A percentile compares a stretch with the other conserved stretches of the same genome.
These are phyloP conservation scores for Candida loeiensis DNA, from an alignment of 805 yeast genomes.

Conservation along the genomic window DNA sequence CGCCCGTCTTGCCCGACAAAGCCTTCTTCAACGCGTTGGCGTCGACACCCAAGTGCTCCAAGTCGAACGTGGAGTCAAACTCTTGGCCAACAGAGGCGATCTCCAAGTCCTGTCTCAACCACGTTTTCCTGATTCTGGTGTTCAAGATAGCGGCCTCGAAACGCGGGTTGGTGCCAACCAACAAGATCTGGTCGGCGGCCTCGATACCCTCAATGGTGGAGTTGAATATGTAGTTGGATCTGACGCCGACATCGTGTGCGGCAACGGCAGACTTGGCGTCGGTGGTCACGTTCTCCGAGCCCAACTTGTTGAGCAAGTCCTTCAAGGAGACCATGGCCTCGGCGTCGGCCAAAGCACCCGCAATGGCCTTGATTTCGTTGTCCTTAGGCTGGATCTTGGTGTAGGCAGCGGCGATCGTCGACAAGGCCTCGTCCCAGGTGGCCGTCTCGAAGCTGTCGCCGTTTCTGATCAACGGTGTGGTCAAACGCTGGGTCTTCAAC, in stretches of 20 bases:
- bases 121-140: conserved; percentile 75
- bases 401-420: conserved; percentile 63
- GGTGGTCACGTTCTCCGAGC: conserved; percentile 75
- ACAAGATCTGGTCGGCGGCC: conserved; percentile 74
- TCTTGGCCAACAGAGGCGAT: conserved; percentile 70
- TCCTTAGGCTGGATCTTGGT: conserved; percentile 53
- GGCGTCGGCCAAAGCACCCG: conserved; percentile 80
- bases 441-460: conserved; percentile 69
- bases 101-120: conserved; percentile 68
- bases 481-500: conserved; percentile 78
- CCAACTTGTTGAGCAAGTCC: conserved; percentile 71
- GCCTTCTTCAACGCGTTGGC: conserved; percentile 57
- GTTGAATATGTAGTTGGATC: conserved; percentile 79
- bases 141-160: conserved; percentile 87
- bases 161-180: conserved; percentile 85
- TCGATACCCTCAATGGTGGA: conserved; percentile 76
- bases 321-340: conserved; percentile 80
- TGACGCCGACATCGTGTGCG: conserved; percentile 67
- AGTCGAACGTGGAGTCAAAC: conserved; percentile 73
- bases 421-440: conserved; percentile 84
- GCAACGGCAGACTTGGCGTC: conserved; percentile 58
- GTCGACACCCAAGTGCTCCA: conserved; percentile 60
- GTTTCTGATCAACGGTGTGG: conserved; percentile 70
- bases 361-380: conserved; percentile 74
- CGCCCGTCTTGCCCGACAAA: conserved; percentile 64